These are phyloP conservation scores for Hirschioporus abietinus DNA, from an alignment of 768 basidiomycete species.

Conservation along the genomic window DNA sequence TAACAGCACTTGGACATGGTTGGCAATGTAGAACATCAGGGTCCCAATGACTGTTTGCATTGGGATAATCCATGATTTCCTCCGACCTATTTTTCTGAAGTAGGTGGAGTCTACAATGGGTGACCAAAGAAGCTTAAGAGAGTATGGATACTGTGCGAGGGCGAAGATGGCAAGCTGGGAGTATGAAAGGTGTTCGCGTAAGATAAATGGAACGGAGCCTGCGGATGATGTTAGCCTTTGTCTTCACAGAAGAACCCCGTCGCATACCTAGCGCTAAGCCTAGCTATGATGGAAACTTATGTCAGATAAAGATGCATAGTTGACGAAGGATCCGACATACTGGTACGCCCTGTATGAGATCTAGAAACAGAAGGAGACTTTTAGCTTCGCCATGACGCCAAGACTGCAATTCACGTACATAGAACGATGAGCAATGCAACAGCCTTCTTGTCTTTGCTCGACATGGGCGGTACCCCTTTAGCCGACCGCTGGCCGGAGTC, in stretches of 20 bases:
- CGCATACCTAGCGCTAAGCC: conserved; percentile 80
- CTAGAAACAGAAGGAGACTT: conserved; percentile 20
- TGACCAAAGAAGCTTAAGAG: conserved; percentile 94
- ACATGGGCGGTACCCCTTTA: conserved; percentile 33
- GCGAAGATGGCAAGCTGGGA: conserved; percentile 95
- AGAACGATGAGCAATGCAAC: conserved; percentile 83
- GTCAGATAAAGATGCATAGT: conserved; percentile 5
- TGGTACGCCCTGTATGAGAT: conserved; percentile 75
- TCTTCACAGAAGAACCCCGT: conserved; percentile 6
- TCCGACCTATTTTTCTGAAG: conserved; percentile 74
- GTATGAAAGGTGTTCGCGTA: conserved; percentile 93
- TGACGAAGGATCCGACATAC: conserved; percentile 40
- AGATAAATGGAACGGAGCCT: conserved; percentile 96
- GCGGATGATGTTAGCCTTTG: conserved; percentile 8
- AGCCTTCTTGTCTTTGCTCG: conserved; percentile 72
- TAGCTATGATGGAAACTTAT: conserved; percentile 37
- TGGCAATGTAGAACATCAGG: conserved; percentile 74
- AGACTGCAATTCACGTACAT: conserved; percentile 50
- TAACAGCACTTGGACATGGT: conserved; percentile 70
- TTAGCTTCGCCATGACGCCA: conserved; percentile 3
- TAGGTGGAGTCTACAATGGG: conserved; percentile 95
- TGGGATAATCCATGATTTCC: conserved; percentile 99
- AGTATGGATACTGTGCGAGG: conserved; percentile 91
- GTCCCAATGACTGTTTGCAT: conserved; percentile 89
- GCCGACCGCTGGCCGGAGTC: conserved; percentile 10